Base-by-base conservation (phyloP, 148 eudicot species). In the Cornus controversa region DNA sequence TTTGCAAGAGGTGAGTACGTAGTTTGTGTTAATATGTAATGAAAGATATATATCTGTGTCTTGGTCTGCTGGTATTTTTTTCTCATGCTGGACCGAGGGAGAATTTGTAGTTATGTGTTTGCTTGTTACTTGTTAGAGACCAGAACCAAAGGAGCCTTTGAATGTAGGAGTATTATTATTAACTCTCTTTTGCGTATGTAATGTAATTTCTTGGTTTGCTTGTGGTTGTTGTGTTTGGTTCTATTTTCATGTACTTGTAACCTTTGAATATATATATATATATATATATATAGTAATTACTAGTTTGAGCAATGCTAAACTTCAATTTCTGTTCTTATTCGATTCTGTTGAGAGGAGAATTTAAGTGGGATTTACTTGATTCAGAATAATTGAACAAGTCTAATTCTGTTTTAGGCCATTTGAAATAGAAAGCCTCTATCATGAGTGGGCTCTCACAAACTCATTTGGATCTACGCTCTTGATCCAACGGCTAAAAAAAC, bases 1-100 rank as follows among this genome's bases (percentile, higher is more conserved):
- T 82, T 62, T 86, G 81, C 85, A 78, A 82, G n/a, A 86, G 80
- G 81, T 72, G 65, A 45, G 53, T 67, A 72, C 29, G 53, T 67
- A 72, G 58, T 36, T 74, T 45, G 42, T 47, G 71, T 75, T 75
- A 6, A 50, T 67, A 1, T 50, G 34, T 70, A 73, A 70, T 34
- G 27, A 42, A 80, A 23, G 37, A 36, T 65, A 71, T 77, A 23
- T 66, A 68, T 76, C 72, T 65, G 70, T 76, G 4, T 50, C 57
- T 50, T 50, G 57, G 82, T 78, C 67, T 20, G 87, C 84, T 84
- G 76, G 78, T 80, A 57, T 60, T 60, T 50, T 50, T 50, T 50
- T 50, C 67, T 82, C 65, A 84, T 69, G 78, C 76, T 36, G 50
- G 73, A 71, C 75, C 75, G 50, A 37, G 40, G 65, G 70, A 29